A percentile compares a stretch with the other conserved stretches of the same genome.
phyloP scores from a whole-genome alignment of 1,284 basidiomycete genomes.

The Ganoderma sp. region DNA sequence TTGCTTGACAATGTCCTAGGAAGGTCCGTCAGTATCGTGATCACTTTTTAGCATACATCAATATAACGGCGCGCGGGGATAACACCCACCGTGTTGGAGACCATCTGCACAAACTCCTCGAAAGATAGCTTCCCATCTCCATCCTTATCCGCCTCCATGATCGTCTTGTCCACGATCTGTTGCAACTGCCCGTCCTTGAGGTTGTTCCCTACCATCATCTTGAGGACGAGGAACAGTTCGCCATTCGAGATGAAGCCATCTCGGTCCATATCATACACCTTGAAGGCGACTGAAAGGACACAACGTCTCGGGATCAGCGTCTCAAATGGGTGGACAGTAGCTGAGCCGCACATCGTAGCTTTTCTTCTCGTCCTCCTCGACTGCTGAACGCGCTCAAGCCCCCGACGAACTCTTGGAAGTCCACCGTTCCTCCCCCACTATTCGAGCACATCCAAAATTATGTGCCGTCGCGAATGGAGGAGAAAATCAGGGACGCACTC shows the following conservation, averaged over 20 bases:
- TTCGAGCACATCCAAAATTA: not conserved
- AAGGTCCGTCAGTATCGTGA: constrained; percentile 7
- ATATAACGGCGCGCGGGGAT: constrained; percentile 19
- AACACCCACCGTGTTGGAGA: constrained; percentile 85
- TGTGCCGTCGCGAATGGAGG: not conserved
- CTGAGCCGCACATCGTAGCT: constrained; percentile 82
- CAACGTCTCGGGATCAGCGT: not conserved
- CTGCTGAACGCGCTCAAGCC: constrained; percentile 97
- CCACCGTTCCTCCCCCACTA: constrained; percentile 96
- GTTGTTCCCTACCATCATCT: constrained; percentile 99
- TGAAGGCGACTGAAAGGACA: constrained; percentile 81
- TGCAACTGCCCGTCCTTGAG: constrained; percentile 99
- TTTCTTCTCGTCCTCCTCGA: constrained; percentile 95
- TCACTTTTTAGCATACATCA: constrained; percentile 27
- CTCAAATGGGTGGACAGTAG: constrained; percentile 6
- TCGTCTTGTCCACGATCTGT: constrained; percentile 99
- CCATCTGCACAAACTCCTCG: constrained; percentile 96
- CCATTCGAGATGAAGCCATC: constrained; percentile 99
- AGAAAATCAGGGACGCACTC: constrained; percentile 67
- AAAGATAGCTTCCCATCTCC: constrained; percentile 97
- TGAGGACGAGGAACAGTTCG: constrained; percentile 96
- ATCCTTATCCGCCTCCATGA: constrained; percentile 99
- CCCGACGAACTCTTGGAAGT: constrained; percentile 99
- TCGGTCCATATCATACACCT: constrained; percentile 98
- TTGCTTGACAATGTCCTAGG: constrained; percentile 92